These are phyloP conservation scores for Blumeria hordei DNA, from an alignment of 2,329 filamentous ascomycete species.

Conservation along the genomic window DNA sequence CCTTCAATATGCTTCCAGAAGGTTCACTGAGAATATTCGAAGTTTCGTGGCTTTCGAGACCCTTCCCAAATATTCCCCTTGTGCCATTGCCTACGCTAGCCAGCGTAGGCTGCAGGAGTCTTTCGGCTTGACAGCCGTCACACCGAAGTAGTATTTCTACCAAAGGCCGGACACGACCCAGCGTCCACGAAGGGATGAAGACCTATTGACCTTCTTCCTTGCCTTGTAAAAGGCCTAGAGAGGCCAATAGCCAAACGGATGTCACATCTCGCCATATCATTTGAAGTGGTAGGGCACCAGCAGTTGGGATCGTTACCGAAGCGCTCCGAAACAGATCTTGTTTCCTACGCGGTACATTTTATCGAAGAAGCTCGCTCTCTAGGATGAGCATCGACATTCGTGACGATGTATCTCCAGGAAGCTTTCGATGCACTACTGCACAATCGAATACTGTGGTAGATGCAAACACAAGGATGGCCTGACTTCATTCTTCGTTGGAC, in stretches of 20 bases:
- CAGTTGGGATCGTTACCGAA: not conserved
- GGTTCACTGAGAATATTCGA: too few species aligned
- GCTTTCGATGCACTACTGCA: not conserved
- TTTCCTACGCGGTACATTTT: not conserved
- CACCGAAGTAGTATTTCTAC: not conserved
- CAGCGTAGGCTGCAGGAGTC: too few species aligned
- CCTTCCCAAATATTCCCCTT: too few species aligned
- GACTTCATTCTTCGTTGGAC: not conserved
- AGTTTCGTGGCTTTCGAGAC: too few species aligned
- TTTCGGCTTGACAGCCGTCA: too few species aligned
- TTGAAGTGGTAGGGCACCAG: not conserved
- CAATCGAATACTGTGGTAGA: not conserved
- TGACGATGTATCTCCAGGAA: not conserved
- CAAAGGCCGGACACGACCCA: not conserved
- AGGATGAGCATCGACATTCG: not conserved
- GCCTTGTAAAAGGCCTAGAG: not conserved
- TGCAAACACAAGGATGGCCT: not conserved
- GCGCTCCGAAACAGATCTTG: not conserved
- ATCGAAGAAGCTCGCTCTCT: not conserved
- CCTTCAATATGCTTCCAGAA: too few species aligned
- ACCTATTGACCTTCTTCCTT: not conserved
- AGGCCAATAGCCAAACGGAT: not conserved
- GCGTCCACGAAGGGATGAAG: not conserved
- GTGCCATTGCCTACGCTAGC: too few species aligned
- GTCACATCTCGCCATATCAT: not conserved